Conservation (phyloP, 148 eudicot species). For the Cornus suecica region DNA sequence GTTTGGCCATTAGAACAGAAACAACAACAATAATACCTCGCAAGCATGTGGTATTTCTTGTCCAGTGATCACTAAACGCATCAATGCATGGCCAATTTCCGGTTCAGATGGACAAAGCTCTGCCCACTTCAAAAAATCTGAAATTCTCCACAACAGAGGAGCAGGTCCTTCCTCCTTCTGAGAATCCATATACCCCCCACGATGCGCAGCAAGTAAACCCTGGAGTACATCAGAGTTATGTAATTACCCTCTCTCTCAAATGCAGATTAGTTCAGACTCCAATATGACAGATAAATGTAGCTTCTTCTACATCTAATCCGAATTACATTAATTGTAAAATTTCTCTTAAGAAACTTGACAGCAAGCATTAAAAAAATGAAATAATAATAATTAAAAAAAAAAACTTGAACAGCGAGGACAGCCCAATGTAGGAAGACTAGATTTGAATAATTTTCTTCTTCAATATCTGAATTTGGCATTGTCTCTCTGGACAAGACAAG, state of each 20-base stretch:
- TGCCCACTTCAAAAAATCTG: constrained; percentile 96
- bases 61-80: constrained; percentile 93
- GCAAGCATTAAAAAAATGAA: not conserved
- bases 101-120: constrained; percentile 95
- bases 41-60: constrained; percentile 99
- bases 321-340: not conserved
- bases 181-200: constrained; percentile 97
- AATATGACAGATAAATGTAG: constrained; percentile 2
- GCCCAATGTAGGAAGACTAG: not conserved
- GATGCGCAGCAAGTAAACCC: constrained; percentile 99
- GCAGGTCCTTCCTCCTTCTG: constrained; percentile 99
- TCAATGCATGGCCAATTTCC: constrained; percentile 94
- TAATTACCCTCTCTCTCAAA: not conserved
- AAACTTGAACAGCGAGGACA: not conserved
- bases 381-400: too few species aligned
- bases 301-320: not conserved
- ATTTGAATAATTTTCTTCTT: not conserved
- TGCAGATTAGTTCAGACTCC: not conserved
- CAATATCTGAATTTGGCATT: not conserved
- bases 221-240: constrained; percentile 25
- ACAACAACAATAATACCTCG: constrained; percentile 52
- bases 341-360: not conserved
- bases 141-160: constrained; percentile 93
- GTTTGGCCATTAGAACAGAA: not conserved
- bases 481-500: not conserved